These are phyloP conservation scores for Conticribra guillardii DNA, from an alignment of 108 stramenopile genomes.

Conservation along the genomic window DNA sequence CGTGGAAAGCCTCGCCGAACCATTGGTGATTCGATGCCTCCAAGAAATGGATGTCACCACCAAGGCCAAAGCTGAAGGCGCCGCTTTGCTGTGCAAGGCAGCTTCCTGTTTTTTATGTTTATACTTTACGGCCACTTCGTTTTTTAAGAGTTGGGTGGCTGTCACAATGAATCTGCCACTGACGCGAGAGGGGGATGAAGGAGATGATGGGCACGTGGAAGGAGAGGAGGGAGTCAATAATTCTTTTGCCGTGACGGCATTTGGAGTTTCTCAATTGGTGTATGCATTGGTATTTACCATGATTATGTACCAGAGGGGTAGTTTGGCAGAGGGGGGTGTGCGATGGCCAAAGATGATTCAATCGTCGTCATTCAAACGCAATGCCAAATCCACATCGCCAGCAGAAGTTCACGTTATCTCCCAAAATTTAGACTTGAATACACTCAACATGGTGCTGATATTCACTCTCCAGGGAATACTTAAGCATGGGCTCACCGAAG, in stretches of 20 bases:
- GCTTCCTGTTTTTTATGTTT: conserved; percentile 52
- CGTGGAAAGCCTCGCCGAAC: conserved; percentile 79
- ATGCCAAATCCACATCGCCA: conserved; percentile 4
- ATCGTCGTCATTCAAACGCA: conserved; percentile 10
- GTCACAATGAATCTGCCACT: conserved; percentile 2
- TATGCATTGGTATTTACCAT: conserved; percentile 62
- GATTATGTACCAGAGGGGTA: conserved; percentile 54
- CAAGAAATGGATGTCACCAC: conserved; percentile 65
- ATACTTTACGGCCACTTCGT: conserved; percentile 10
- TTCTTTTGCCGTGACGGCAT: conserved; percentile 63
- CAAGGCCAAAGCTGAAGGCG: conserved; percentile 75
- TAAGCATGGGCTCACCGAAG: conserved; percentile 91
- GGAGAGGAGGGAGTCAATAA: not conserved
- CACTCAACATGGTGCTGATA: conserved; percentile 56
- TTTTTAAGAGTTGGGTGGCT: not conserved
- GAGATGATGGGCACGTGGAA: not conserved
- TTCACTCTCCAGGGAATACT: conserved; percentile 82
- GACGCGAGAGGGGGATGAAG: not conserved
- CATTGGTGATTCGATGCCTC: conserved; percentile 66
- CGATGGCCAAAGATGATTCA: conserved; percentile 39
- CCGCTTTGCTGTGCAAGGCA: conserved; percentile 68
- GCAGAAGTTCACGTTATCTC: not conserved
- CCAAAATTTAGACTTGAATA: conserved; percentile 43
- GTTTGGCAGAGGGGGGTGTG: conserved; percentile 23
- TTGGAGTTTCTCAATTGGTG: conserved; percentile 81